phyloP scores from a whole-genome alignment of 2,329 filamentous ascomycete species.

The Cryphonectria japonica region DNA sequence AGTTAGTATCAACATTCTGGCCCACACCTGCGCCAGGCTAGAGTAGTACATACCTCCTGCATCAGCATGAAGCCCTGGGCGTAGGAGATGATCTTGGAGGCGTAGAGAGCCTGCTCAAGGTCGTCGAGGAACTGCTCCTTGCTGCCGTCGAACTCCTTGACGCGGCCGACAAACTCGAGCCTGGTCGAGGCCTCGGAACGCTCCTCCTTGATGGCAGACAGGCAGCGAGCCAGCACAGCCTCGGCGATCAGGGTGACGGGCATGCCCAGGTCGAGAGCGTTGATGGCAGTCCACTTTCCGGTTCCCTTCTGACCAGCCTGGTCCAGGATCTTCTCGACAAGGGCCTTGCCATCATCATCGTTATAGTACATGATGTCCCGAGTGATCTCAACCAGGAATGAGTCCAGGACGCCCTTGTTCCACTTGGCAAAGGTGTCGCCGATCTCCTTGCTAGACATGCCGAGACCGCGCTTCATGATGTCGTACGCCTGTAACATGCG shows the following conservation, averaged over 20 bases:
- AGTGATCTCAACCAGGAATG: constrained; percentile 99
- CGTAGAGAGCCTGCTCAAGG: constrained; percentile 98
- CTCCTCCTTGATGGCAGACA: constrained; percentile 94
- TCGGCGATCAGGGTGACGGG: constrained; percentile 98
- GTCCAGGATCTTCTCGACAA: constrained; percentile 99
- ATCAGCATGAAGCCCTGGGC: constrained; percentile 99
- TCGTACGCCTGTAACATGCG: constrained; percentile 78
- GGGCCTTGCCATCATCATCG: constrained; percentile 86
- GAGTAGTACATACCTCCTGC: constrained; percentile 73
- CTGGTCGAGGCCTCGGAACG: constrained; percentile 79
- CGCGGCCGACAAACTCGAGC: constrained; percentile 74
- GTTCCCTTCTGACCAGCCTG: constrained; percentile 99
- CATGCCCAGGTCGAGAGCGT: constrained; percentile 97
- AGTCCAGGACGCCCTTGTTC: constrained; percentile 98
- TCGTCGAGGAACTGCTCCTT: constrained; percentile 93
- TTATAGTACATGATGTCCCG: constrained; percentile 98
- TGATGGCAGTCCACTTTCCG: constrained; percentile 99
- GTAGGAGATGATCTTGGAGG: constrained; percentile 99
- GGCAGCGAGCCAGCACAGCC: constrained; percentile 91
- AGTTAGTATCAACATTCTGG: constrained; percentile 28
- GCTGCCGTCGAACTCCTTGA: constrained; percentile 83
- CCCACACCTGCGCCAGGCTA: background rate
- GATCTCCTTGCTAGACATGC: constrained; percentile 89
- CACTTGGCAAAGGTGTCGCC: constrained; percentile 92
- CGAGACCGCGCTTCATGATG: constrained; percentile 98